These are phyloP conservation scores for Euphorbia schlechtendalii DNA, from an alignment of 441 rosid species.

Conservation along the genomic window DNA sequence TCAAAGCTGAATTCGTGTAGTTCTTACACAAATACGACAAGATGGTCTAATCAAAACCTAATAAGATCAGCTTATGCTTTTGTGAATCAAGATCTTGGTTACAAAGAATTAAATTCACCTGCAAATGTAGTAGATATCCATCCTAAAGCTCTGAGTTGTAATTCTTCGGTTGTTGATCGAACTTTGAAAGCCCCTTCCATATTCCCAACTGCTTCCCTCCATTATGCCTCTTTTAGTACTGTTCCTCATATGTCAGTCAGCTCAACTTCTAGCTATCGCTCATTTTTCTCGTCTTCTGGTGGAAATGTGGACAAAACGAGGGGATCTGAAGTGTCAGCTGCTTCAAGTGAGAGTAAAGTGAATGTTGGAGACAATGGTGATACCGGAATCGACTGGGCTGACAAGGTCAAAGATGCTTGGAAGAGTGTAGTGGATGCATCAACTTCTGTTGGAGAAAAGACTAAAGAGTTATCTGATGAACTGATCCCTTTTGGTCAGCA, in stretches of 20 bases:
- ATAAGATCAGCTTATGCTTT: constrained; percentile 19
- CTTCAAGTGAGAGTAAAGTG: constrained; percentile 30
- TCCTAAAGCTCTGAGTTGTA: constrained; percentile 12
- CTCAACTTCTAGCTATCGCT: constrained; percentile 23
- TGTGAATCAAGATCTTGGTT: constrained; percentile 15
- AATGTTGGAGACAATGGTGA: constrained; percentile 25
- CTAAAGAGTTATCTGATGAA: constrained; percentile 45
- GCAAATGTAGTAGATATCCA: constrained; percentile 14
- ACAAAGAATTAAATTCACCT: constrained; percentile 16
- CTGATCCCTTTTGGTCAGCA: constrained; percentile 54
- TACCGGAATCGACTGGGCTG: constrained; percentile 43
- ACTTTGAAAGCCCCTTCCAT: constrained; percentile 8
- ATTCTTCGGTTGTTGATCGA: constrained; percentile 7
- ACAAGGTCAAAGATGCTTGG: constrained; percentile 52
- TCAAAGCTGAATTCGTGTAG: too few relatives aligned
- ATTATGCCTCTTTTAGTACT: constrained; percentile 12
- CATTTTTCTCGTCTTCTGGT: constrained; percentile 42
- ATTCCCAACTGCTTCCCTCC: constrained; percentile 20
- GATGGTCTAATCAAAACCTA: constrained; percentile 17
- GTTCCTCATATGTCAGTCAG: constrained; percentile 28
- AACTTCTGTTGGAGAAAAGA: constrained; percentile 44
- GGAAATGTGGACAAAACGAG: constrained; percentile 33
- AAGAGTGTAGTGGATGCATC: constrained; percentile 34
- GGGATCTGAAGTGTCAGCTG: constrained; percentile 26
- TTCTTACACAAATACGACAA: constrained; percentile 8